Percentiles rank a stretch among this genome's conserved stretches.
Conservation (phyloP, 768 basidiomycete species). For the Boletus sp. region DNA sequence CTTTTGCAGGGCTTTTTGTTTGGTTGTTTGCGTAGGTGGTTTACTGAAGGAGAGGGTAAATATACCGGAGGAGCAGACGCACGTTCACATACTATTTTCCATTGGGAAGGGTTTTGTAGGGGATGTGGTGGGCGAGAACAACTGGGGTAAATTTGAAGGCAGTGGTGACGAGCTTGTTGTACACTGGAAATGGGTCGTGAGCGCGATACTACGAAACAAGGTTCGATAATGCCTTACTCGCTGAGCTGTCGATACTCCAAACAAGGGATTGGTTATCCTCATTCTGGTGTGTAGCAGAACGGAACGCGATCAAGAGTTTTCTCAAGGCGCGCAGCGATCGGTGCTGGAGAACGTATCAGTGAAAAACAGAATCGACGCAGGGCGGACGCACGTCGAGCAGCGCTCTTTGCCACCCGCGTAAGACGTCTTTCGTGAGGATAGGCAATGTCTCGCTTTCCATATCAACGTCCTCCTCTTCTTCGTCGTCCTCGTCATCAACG, state of each 20-base stretch:
- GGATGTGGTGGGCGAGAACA: conserved; percentile 81
- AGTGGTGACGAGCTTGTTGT: conserved; percentile 88
- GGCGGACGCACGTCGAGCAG: conserved; percentile 65
- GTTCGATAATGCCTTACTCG: conserved; percentile 23
- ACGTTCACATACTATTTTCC: conserved; percentile 76
- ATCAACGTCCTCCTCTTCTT: conserved; percentile 40
- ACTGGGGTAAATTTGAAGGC: conserved; percentile 89
- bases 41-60: conserved; percentile 55
- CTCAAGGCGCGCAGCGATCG: conserved; percentile 81
- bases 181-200: conserved; percentile 52
- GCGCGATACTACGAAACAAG: not conserved
- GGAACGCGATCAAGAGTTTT: conserved; percentile 85
- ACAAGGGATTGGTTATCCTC: conserved; percentile 77
- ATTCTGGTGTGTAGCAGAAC: conserved; percentile 87
- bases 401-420: conserved; percentile 86
- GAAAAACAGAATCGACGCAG: not conserved
- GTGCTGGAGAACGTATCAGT: conserved; percentile 49
- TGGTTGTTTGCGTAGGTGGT: conserved; percentile 74
- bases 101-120: conserved; percentile 76
- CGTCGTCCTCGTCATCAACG: conserved; percentile 50
- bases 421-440: conserved; percentile 63
- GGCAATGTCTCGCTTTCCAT: conserved; percentile 45
- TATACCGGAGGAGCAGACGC: not conserved
- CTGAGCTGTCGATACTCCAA: conserved; percentile 83
- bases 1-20: conserved; percentile 83